Evolutionary conservation across 164 flowering plant species (phyloP).

Genomic region (Cinnamomum chago): DNA sequence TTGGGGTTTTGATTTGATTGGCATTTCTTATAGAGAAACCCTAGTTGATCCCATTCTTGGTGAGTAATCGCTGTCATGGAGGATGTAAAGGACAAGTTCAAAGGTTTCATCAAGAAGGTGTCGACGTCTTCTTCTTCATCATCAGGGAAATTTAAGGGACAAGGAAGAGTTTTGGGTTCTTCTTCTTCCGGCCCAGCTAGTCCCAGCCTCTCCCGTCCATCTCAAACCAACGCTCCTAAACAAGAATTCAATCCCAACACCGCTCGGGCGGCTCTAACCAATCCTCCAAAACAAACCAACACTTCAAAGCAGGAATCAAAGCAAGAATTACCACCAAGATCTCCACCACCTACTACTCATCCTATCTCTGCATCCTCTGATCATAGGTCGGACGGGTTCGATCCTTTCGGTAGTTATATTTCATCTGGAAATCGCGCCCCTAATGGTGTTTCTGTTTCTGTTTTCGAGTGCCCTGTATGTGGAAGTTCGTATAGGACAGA

Average conservation of each 20-base stretch:
- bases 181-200: constrained; percentile 43
- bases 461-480: constrained; percentile 81
- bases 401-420: constrained; percentile 60
- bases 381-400: constrained; percentile 45
- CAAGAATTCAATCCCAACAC: constrained; percentile 9
- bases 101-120: constrained; percentile 88
- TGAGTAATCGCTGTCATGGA: constrained; percentile 34
- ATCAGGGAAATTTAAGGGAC: constrained; percentile 87
- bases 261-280: neutral
- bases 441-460: constrained; percentile 49
- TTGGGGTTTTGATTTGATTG: neutral
- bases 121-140: constrained; percentile 60
- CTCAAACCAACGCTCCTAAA: constrained; percentile 12
- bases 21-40: too few relatives aligned
- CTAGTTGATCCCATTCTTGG: too few relatives aligned
- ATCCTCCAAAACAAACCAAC: neutral
- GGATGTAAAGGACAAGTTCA: constrained; percentile 78
- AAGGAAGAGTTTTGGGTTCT: constrained; percentile 75
- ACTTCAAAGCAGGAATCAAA: constrained; percentile 7
- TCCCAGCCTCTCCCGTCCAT: constrained; percentile 19
- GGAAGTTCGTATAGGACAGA: constrained; percentile 45
- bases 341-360: neutral
- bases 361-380: neutral
- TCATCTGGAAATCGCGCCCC: constrained; percentile 55
- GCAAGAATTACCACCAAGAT: neutral